phyloP scores from a whole-genome alignment of 495 filamentous ascomycete genomes.

The Haplographium delicatum region DNA sequence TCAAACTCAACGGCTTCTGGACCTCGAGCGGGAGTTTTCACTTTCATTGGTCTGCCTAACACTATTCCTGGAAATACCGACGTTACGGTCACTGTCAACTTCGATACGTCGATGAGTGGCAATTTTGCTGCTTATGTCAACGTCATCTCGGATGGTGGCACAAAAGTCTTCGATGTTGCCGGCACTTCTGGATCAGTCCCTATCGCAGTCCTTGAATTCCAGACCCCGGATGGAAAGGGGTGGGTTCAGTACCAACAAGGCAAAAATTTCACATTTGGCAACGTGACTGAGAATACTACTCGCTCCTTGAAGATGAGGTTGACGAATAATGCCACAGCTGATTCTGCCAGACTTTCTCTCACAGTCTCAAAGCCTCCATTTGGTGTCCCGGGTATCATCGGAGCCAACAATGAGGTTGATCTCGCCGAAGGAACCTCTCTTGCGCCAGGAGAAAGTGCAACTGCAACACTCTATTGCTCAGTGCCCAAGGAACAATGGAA shows the following conservation, averaged over 20 bases:
- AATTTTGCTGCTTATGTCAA: conserved; percentile 37
- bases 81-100: conserved; percentile 33
- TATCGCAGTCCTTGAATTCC: conserved; percentile 40
- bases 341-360: conserved; percentile 34
- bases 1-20: conserved; percentile 28
- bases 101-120: conserved; percentile 34
- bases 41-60: conserved; percentile 33
- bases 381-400: conserved; percentile 33
- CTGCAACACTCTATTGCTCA: conserved; percentile 39
- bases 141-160: conserved; percentile 38
- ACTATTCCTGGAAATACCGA: conserved; percentile 28
- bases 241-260: conserved; percentile 38
- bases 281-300: conserved; percentile 35
- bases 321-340: conserved; percentile 35
- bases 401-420: conserved; percentile 39
- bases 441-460: conserved; percentile 33
- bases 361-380: conserved; percentile 47
- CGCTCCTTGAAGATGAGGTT: conserved; percentile 35
- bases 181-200: conserved; percentile 35
- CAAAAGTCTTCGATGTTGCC: conserved; percentile 32
- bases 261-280: conserved; percentile 39
- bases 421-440: conserved; percentile 45
- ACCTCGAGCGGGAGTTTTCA: conserved; percentile 34
- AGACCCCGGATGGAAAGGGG: conserved; percentile 36
- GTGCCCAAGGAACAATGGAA: conserved; percentile 44